Evolutionary conservation across 768 basidiomycete genomes (phyloP).

Genomic region (Leccinum aurantiacum): DNA sequence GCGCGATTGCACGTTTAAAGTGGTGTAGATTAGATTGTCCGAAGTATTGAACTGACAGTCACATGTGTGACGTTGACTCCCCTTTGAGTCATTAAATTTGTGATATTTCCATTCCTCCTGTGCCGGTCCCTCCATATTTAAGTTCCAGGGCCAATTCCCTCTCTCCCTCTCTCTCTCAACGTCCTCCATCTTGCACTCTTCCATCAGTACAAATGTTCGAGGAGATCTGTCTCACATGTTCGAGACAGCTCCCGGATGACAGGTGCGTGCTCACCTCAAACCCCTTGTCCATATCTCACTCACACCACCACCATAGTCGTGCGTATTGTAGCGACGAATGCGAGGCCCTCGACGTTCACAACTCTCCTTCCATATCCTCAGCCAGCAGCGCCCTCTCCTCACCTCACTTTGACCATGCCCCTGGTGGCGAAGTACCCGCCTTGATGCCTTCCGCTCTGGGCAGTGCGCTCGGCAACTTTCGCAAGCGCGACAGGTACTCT

Average conservation of each 20-base stretch:
- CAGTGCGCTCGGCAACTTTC: slow-evolving; percentile 46
- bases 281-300: slow-evolving; percentile 17
- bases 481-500: slow-evolving; percentile 49
- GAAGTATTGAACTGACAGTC: slow-evolving; percentile 6
- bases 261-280: slow-evolving; percentile 44
- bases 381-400: slow-evolving; percentile 68
- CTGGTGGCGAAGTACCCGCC: slow-evolving; percentile 64
- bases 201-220: slow-evolving; percentile 59
- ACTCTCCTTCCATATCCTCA: slow-evolving; percentile 66
- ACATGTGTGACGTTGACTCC: slow-evolving; percentile 29
- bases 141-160: slow-evolving; percentile 16
- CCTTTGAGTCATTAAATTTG: slow-evolving; percentile 37
- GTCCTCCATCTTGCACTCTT: slow-evolving; percentile 10
- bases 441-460: slow-evolving; percentile 61
- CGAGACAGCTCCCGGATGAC: slow-evolving; percentile 61
- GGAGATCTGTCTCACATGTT: slow-evolving; percentile 75
- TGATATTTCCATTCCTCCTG: slow-evolving; percentile 39
- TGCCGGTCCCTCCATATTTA: slow-evolving; percentile 37
- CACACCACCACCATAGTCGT: slow-evolving; percentile 41
- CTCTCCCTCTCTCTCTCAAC: slow-evolving; percentile 21
- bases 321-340: slow-evolving; percentile 75
- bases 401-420: slow-evolving; percentile 54
- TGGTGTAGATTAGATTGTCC: slow-evolving; percentile 13
- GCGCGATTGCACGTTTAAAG: slow-evolving; percentile 19
- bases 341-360: slow-evolving; percentile 53